These are phyloP conservation scores for Aspergillus sp. DNA, from an alignment of 2,329 filamentous ascomycete species.

Conservation along the genomic window DNA sequence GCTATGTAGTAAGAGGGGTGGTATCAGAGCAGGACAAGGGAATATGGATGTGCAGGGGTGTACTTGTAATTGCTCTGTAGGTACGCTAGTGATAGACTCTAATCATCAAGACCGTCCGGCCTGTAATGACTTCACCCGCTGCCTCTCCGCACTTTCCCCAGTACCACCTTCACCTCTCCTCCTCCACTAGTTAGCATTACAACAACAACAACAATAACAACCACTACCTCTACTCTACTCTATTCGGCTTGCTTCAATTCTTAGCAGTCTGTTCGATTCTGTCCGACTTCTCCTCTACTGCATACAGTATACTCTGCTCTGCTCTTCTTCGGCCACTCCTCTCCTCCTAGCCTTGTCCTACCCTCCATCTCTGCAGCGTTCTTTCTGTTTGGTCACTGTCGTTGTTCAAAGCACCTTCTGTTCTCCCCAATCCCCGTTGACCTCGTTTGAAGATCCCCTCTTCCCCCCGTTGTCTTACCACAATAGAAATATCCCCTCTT, in stretches of 20 bases:
- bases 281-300: too few species aligned
- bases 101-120: too few species aligned
- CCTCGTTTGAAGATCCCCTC: neutral
- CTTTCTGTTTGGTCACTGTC: neutral
- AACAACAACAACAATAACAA: too few species aligned
- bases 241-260: neutral
- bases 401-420: neutral
- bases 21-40: too few species aligned
- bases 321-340: neutral
- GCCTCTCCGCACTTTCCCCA: constrained; percentile 1
- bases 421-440: constrained; percentile 1
- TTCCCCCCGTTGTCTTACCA: neutral
- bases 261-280: neutral
- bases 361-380: neutral
- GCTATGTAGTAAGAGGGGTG: too few species aligned
- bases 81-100: neutral
- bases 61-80: neutral
- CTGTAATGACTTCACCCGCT: too few species aligned
- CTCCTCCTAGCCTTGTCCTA: neutral
- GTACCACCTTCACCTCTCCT: constrained; percentile 1
- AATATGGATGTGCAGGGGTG: neutral
- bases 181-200: neutral
- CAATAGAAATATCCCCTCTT: too few species aligned
- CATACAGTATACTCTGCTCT: too few species aligned
- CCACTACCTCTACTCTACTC: neutral